Conservation (phyloP, 768 basidiomycete genomes). For the Lentinula lateritia region DNA sequence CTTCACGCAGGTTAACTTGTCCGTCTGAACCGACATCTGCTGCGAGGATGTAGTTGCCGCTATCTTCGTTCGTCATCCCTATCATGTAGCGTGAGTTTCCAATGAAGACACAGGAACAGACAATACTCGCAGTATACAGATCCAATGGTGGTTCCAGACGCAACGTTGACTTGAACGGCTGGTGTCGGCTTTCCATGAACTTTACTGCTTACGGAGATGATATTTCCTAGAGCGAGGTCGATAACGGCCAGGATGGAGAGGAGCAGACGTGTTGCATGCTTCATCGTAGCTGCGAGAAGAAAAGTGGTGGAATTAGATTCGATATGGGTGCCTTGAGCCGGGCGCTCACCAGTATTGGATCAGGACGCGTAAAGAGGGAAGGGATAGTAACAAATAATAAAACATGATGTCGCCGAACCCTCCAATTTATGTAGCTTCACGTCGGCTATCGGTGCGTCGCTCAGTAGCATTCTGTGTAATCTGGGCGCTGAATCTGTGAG, state of each 20-base stretch:
- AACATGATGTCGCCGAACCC: neutral
- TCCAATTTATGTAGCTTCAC: neutral
- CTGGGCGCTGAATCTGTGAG: neutral
- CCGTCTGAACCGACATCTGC: slow-evolving; percentile 24
- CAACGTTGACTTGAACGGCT: neutral
- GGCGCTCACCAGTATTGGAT: neutral
- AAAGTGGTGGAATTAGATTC: neutral
- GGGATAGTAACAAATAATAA: neutral
- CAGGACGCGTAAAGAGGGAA: neutral
- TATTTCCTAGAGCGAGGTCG: neutral
- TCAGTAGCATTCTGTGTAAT: neutral
- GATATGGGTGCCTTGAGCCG: neutral
- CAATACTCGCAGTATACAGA: neutral
- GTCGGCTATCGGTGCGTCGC: neutral
- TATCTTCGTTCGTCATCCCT: slow-evolving; percentile 27
- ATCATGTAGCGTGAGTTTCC: neutral
- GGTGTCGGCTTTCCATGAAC: neutral
- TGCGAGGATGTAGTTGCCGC: slow-evolving; percentile 25
- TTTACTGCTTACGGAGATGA: neutral
- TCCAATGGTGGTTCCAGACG: neutral
- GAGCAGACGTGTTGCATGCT: neutral
- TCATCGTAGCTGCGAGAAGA: neutral
- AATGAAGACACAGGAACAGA: neutral
- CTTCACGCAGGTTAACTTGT: slow-evolving; percentile 5
- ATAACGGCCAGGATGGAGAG: neutral